Evolutionary conservation across 129 eudicot genomes (phyloP).

Genomic region (Centaurea solstitialis): DNA sequence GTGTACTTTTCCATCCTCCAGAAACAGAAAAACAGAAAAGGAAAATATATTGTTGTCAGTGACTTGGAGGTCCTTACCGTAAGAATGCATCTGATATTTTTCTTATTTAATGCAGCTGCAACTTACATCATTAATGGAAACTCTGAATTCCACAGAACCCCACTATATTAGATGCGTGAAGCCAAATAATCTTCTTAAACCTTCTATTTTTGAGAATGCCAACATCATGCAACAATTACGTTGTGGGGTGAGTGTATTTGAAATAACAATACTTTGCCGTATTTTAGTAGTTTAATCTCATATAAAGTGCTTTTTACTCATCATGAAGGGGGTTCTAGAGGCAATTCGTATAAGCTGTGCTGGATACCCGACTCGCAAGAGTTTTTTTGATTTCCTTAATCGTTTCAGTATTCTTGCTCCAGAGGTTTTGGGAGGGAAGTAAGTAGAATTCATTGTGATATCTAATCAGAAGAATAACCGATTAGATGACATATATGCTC

Average conservation of each 20-base stretch:
- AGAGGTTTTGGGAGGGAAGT: constrained; percentile 82
- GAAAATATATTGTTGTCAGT: constrained; percentile 5
- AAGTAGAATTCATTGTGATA: constrained; percentile 32
- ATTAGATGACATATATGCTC: constrained; percentile 17
- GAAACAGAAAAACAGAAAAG: neutral
- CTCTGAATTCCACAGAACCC: constrained; percentile 95
- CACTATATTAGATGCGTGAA: constrained; percentile 99
- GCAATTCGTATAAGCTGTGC: constrained; percentile 99
- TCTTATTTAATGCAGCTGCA: constrained; percentile 65
- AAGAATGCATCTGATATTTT: constrained; percentile 25
- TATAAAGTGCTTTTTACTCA: constrained; percentile 23
- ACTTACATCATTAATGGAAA: constrained; percentile 91
- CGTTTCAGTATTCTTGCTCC: constrained; percentile 97
- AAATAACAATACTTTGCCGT: neutral
- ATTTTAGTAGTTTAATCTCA: constrained; percentile 16
- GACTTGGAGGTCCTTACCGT: constrained; percentile 12
- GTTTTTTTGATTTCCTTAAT: constrained; percentile 78
- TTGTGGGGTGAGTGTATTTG: constrained; percentile 87
- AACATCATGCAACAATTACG: constrained; percentile 94
- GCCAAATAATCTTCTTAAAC: constrained; percentile 95
- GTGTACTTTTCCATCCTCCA: constrained; percentile 7
- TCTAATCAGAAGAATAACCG: neutral
- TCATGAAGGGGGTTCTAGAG: constrained; percentile 90
- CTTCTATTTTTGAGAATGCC: constrained; percentile 88
- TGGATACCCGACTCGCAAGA: constrained; percentile 95